These are phyloP conservation scores for Neonectria neomacrospora DNA, from an alignment of 2,329 filamentous ascomycete genomes.

Conservation along the genomic window DNA sequence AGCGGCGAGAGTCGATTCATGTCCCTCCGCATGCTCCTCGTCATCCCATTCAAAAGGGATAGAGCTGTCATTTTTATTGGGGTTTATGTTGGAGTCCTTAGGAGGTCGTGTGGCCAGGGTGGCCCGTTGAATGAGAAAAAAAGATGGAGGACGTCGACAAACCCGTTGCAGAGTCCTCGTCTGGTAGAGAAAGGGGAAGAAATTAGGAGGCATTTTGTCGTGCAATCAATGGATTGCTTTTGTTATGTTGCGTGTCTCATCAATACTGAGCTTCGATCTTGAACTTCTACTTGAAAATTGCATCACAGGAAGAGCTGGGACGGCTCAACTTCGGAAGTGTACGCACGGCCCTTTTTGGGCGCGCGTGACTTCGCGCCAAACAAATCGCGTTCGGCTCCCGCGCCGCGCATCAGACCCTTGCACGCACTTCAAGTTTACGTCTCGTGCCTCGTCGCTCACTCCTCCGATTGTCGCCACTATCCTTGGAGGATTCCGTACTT, in stretches of 20 bases:
- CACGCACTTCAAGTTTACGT: slow-evolving; percentile 5
- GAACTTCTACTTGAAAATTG: slow-evolving; percentile 29
- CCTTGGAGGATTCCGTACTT: not conserved
- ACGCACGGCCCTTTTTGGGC: slow-evolving; percentile 21
- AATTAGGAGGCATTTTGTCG: slow-evolving; percentile 58
- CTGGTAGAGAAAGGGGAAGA: slow-evolving; percentile 77
- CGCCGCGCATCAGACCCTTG: slow-evolving; percentile 14
- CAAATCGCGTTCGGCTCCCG: slow-evolving; percentile 33
- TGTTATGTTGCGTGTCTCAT: slow-evolving; percentile 2
- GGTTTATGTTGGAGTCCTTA: slow-evolving; percentile 17
- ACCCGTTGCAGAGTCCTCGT: slow-evolving; percentile 66
- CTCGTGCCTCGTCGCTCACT: not conserved
- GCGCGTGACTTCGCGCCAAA: slow-evolving; percentile 50
- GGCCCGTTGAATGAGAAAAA: slow-evolving; percentile 36
- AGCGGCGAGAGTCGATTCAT: not conserved
- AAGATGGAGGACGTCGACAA: slow-evolving; percentile 41
- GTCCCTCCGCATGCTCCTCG: slow-evolving; percentile 47
- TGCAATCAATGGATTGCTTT: not conserved
- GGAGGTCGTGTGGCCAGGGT: slow-evolving; percentile 31
- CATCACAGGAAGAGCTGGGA: slow-evolving; percentile 14
- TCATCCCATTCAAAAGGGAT: slow-evolving; percentile 67
- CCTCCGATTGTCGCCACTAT: not conserved
- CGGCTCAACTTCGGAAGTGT: slow-evolving; percentile 38
- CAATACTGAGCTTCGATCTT: slow-evolving; percentile 2
- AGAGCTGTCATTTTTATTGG: slow-evolving; percentile 46